Percentiles rank a stretch among this genome's conserved stretches.
These are phyloP conservation scores for Gynandropsis gynandra DNA, from an alignment of 345 rosid species.

Conservation along the genomic window DNA sequence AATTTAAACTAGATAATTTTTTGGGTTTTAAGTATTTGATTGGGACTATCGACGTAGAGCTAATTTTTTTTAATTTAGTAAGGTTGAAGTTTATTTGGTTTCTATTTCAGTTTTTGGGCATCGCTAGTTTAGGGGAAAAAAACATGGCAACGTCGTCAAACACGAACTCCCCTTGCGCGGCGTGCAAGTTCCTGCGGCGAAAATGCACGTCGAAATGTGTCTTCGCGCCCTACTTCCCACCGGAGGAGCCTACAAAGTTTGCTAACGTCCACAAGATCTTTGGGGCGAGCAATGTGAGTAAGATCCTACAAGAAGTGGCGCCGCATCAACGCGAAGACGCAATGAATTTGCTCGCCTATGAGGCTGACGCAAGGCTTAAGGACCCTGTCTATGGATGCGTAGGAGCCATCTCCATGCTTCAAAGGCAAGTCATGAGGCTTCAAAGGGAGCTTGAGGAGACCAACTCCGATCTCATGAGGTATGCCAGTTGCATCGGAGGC, in stretches of 20 bases:
- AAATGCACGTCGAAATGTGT: slow-evolving; percentile 51
- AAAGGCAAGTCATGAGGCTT: slow-evolving; percentile 45
- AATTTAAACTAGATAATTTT: no score
- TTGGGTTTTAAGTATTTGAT: no score
- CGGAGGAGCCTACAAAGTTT: slow-evolving; percentile 62
- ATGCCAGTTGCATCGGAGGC: slow-evolving; percentile 19
- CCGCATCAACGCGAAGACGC: slow-evolving; percentile 65
- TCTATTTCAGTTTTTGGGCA: no score
- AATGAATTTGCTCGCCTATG: slow-evolving; percentile 56
- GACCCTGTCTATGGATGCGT: slow-evolving; percentile 71
- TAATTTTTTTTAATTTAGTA: no score
- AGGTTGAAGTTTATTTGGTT: no score
- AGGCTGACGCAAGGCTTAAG: slow-evolving; percentile 59
- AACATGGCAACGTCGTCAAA: slow-evolving; percentile 44
- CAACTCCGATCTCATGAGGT: slow-evolving; percentile 50
- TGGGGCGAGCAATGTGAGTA: slow-evolving; percentile 66
- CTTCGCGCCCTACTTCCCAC: slow-evolving; percentile 63
- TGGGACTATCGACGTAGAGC: no score
- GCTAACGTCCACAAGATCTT: slow-evolving; percentile 67
- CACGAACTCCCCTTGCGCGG: slow-evolving; percentile 61
- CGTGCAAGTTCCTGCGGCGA: slow-evolving; percentile 61
- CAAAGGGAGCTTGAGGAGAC: slow-evolving; percentile 59
- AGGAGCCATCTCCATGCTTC: slow-evolving; percentile 61
- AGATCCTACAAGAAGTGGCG: slow-evolving; percentile 49
- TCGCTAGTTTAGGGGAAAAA: no score